Evolutionary conservation across 768 basidiomycete genomes (phyloP).

Genomic region (Vararia minispora): DNA sequence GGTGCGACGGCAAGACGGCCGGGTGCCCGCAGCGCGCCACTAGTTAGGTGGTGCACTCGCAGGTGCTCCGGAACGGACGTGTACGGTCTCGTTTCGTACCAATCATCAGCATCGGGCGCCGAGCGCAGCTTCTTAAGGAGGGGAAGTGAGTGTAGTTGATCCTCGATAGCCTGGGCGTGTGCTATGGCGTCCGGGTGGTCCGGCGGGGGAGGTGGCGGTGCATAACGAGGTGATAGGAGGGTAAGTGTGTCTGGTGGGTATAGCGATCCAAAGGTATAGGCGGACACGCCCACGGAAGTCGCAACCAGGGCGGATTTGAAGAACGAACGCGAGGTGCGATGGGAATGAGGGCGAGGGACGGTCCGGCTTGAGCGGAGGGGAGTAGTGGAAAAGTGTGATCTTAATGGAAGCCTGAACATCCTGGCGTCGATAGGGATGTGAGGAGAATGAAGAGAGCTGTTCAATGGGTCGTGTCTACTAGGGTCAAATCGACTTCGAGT

Average conservation of each 20-base stretch:
- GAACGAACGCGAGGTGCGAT: no score
- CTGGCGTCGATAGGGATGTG: no score
- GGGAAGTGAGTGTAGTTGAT: conserved; percentile 52
- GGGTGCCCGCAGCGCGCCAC: conserved; percentile 79
- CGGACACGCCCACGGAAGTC: conserved; percentile 11
- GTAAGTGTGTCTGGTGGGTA: conserved; percentile 59
- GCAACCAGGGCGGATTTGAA: no score
- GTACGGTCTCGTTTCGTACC: conserved; percentile 79
- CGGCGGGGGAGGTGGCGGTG: conserved; percentile 58
- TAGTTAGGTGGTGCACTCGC: conserved; percentile 74
- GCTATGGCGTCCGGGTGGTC: conserved; percentile 47
- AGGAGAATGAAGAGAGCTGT: no score
- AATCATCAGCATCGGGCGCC: conserved; percentile 39
- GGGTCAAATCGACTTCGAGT: no score
- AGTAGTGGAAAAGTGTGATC: no score
- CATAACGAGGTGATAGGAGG: conserved; percentile 64
- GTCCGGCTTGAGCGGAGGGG: no score
- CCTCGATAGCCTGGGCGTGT: conserved; percentile 53
- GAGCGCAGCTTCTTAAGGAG: conserved; percentile 41
- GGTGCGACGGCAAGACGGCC: conserved; percentile 77
- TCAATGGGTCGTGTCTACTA: no score
- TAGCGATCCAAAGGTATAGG: conserved; percentile 47
- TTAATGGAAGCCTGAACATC: no score
- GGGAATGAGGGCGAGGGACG: no score
- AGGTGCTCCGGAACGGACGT: conserved; percentile 54